Evolutionary conservation across 2,329 filamentous ascomycete species (phyloP).

Genomic region (Xylariaceae sp.): DNA sequence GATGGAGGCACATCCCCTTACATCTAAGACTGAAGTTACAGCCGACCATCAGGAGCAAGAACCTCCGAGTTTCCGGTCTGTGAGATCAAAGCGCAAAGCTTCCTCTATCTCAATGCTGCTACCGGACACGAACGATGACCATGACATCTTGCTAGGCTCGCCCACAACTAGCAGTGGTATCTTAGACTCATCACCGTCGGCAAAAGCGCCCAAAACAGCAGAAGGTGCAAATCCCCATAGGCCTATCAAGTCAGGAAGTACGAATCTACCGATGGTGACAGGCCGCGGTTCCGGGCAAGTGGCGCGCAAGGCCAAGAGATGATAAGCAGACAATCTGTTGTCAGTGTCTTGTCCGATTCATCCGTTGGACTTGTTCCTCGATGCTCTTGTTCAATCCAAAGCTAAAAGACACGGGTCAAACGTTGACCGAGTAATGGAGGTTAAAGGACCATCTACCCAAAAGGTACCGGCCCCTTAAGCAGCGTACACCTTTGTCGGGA

Average conservation of each 20-base stretch:
- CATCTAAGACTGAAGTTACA: conserved; percentile 6
- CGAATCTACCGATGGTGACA: conserved; percentile 13
- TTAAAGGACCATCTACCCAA: too few relatives aligned
- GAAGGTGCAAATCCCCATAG: neutral
- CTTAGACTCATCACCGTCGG: conserved; percentile 1
- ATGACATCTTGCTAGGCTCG: neutral
- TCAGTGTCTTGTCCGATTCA: neutral
- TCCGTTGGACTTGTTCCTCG: too few relatives aligned
- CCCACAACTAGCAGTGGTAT: neutral
- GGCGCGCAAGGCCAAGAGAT: neutral
- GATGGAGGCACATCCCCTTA: conserved; percentile 28
- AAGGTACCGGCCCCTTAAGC: too few relatives aligned
- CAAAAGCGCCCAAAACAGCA: neutral
- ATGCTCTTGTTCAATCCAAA: too few relatives aligned
- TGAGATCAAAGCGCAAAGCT: conserved; percentile 8
- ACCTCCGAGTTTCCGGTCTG: neutral
- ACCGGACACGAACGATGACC: neutral
- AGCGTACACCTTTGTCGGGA: too few relatives aligned
- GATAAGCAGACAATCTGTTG: neutral
- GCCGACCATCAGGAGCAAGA: neutral
- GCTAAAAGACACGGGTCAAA: too few relatives aligned
- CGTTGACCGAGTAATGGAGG: too few relatives aligned
- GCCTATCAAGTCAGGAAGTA: conserved; percentile 10
- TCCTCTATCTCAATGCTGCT: neutral
- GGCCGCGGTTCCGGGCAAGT: neutral